Conservation (phyloP, 805 yeast genomes). For the Candida verbasci region DNA sequence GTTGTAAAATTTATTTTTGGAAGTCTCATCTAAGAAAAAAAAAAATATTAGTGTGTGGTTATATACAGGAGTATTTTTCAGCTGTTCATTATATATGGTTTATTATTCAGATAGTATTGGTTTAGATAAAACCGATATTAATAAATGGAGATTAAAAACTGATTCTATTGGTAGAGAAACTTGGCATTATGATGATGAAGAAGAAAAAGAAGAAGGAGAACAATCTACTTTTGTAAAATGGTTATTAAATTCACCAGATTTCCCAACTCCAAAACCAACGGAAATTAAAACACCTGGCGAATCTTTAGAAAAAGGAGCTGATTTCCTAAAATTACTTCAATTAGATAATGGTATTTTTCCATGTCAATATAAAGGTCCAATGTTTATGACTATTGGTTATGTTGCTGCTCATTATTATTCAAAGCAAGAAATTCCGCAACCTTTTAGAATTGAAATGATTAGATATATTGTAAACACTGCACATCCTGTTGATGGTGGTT, state of each 20-base stretch:
- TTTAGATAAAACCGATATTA: slow-evolving; percentile 61
- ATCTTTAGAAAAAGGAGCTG: slow-evolving; percentile 71
- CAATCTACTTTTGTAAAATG: slow-evolving; percentile 58
- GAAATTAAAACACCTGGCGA: slow-evolving; percentile 46
- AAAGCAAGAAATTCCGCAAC: slow-evolving; percentile 62
- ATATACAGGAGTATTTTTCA: slow-evolving; percentile 8
- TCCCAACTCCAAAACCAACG: slow-evolving; percentile 33
- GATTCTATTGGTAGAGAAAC: slow-evolving; percentile 71
- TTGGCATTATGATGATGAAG: slow-evolving; percentile 64
- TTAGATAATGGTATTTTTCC: slow-evolving; percentile 87
- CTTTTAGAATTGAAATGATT: slow-evolving; percentile 62
- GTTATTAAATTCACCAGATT: slow-evolving; percentile 40
- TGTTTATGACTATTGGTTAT: slow-evolving; percentile 93
- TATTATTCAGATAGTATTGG: slow-evolving; percentile 70
- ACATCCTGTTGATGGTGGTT: slow-evolving; percentile 99
- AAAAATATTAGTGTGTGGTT: no score
- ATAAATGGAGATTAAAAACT: slow-evolving; percentile 69
- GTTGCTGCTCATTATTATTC: slow-evolving; percentile 71
- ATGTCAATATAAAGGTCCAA: slow-evolving; percentile 93
- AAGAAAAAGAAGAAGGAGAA: slow-evolving; percentile 30
- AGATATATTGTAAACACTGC: slow-evolving; percentile 87
- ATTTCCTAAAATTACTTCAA: slow-evolving; percentile 66
- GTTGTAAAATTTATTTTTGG: not conserved
- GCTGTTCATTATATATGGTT: no score
- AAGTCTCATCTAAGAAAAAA: no score